These are phyloP conservation scores for Elasticomyces elasticus DNA, from an alignment of 495 filamentous ascomycete genomes.

Conservation along the genomic window DNA sequence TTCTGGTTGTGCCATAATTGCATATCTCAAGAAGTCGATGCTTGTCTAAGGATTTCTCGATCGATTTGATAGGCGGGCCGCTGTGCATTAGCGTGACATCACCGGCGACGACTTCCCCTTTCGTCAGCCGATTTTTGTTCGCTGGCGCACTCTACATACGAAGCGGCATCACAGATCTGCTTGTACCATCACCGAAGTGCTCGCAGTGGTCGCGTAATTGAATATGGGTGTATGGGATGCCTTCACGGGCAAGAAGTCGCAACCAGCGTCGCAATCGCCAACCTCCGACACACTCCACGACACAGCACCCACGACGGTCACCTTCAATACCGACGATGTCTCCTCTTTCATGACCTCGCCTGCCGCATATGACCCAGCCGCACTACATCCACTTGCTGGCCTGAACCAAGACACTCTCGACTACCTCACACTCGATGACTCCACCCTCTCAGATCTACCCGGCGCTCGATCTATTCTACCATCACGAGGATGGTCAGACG, in stretches of 20 bases:
- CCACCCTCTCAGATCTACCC: constrained; percentile 76
- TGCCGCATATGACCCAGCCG: constrained; percentile 67
- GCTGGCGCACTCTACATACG: background rate
- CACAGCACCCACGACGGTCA: constrained; percentile 42
- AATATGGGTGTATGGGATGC: constrained; percentile 71
- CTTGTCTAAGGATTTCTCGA: no score
- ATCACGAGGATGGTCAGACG: constrained; percentile 92
- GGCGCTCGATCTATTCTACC: constrained; percentile 77
- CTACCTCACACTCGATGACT: constrained; percentile 89
- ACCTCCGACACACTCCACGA: constrained; percentile 22
- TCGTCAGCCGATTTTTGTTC: background rate
- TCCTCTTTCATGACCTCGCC: constrained; percentile 67
- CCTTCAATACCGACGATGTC: constrained; percentile 66
- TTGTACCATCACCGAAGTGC: background rate
- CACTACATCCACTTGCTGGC: constrained; percentile 88
- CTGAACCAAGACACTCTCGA: constrained; percentile 85
- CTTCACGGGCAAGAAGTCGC: constrained; percentile 66
- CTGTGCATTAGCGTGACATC: background rate
- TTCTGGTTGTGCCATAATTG: background rate
- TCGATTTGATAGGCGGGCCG: no score
- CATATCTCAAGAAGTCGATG: background rate
- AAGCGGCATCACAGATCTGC: background rate
- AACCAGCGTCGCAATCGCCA: constrained; percentile 38
- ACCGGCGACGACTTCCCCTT: background rate
- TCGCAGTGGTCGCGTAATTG: background rate